A percentile compares a stretch with the other conserved stretches of the same genome.
phyloP scores from a whole-genome alignment of 2,329 filamentous ascomycete species.

The Fusarium oxysporum region DNA sequence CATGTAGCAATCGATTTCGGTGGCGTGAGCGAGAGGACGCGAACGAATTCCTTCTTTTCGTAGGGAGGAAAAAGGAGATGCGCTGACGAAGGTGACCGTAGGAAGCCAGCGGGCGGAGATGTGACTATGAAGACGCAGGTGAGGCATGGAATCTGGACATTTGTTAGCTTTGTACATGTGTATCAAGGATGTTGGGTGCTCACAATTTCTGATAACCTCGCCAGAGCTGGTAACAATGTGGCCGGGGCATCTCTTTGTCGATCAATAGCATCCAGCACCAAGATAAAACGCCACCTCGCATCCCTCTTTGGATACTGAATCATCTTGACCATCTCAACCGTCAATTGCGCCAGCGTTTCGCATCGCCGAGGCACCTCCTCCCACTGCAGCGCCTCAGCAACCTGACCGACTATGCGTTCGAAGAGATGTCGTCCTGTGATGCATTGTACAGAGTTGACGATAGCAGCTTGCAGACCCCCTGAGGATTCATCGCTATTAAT shows the following conservation, averaged over 20 bases:
- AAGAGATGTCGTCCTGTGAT: constrained; percentile 82
- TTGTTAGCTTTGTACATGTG: neutral
- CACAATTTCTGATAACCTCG: constrained; percentile 83
- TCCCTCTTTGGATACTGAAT: constrained; percentile 59
- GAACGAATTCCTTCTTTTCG: constrained; percentile 80
- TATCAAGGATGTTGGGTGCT: constrained; percentile 47
- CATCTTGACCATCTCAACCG: constrained; percentile 76
- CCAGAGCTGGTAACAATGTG: constrained; percentile 83
- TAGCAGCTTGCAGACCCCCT: constrained; percentile 64
- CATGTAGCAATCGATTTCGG: constrained; percentile 62
- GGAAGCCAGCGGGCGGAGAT: constrained; percentile 74
- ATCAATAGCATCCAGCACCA: constrained; percentile 92
- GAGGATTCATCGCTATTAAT: constrained; percentile 22
- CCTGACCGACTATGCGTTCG: constrained; percentile 73
- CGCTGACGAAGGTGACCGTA: constrained; percentile 77
- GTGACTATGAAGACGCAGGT: constrained; percentile 82
- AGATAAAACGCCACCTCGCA: constrained; percentile 71
- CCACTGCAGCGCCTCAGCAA: constrained; percentile 64
- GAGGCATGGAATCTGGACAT: constrained; percentile 77
- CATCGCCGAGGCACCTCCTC: constrained; percentile 70
- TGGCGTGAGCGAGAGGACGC: constrained; percentile 74
- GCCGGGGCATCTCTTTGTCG: constrained; percentile 81
- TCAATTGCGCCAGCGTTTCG: constrained; percentile 82
- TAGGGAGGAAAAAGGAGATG: constrained; percentile 89
- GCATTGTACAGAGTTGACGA: constrained; percentile 79